phyloP scores from a whole-genome alignment of 495 filamentous ascomycete species.

The Astrocystis sublimbata region DNA sequence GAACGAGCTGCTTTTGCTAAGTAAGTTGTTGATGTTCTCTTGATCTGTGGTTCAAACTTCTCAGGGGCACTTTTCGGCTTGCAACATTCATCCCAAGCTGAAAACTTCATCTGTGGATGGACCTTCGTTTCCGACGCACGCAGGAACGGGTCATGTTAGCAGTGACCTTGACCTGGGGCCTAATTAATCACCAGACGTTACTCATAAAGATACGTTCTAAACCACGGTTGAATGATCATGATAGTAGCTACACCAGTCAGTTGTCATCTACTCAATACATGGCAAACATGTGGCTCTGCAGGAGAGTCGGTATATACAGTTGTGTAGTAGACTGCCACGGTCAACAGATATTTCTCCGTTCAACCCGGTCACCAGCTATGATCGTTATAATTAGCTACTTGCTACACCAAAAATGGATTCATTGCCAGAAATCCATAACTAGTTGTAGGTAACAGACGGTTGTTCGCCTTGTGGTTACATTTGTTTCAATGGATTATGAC shows the following conservation, averaged over 20 bases:
- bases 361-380: neutral
- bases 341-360: constrained; percentile 5
- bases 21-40: neutral
- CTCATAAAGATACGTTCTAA: no score
- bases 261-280: neutral
- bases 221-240: no score
- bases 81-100: neutral
- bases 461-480: neutral
- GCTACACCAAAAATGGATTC: no score
- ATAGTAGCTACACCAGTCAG: no score
- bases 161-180: no score
- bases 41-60: no score
- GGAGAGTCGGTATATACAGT: neutral
- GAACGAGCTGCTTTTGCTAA: neutral
- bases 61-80: neutral
- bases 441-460: no score
- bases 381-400: no score
- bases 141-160: no score
- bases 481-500: neutral
- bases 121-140: no score
- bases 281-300: neutral
- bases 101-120: neutral
- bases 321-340: neutral
- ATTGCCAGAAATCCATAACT: no score
- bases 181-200: neutral